Conservation (phyloP, 2,329 filamentous ascomycete genomes). For the Fusarium sublunatum region DNA sequence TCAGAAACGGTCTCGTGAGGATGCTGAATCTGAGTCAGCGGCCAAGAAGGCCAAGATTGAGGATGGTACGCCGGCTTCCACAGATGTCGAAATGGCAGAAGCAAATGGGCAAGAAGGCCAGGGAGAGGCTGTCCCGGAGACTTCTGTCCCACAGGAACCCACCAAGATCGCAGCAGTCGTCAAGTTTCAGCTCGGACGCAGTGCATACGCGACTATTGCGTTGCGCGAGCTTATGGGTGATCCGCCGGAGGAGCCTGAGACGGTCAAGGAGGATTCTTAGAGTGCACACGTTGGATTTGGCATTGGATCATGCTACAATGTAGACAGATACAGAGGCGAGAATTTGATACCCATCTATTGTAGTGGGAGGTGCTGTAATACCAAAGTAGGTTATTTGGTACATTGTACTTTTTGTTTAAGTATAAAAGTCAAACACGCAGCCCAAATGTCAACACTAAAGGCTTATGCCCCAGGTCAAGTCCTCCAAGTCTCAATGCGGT, state of each 20-base stretch:
- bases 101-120: conserved; percentile 7
- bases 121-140: too few species aligned
- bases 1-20: conserved; percentile 39
- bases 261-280: conserved; percentile 4
- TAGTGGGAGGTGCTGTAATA: conserved; percentile 29
- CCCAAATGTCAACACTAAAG: too few species aligned
- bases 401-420: too few species aligned
- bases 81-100: conserved; percentile 35
- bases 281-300: neutral
- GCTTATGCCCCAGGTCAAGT: too few species aligned
- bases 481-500: too few species aligned
- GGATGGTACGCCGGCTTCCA: conserved; percentile 9
- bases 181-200: conserved; percentile 80
- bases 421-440: too few species aligned
- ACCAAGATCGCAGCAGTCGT: conserved; percentile 73
- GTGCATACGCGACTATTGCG: conserved; percentile 87
- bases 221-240: conserved; percentile 79
- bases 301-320: conserved; percentile 6
- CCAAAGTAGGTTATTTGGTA: neutral
- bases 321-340: conserved; percentile 19
- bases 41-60: conserved; percentile 46
- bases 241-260: conserved; percentile 43
- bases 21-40: conserved; percentile 26
- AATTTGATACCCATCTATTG: conserved; percentile 44
- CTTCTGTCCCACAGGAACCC: conserved; percentile 38